Conservation (phyloP, 2,329 filamentous ascomycete species). For the Xenoacremonium recifei region DNA sequence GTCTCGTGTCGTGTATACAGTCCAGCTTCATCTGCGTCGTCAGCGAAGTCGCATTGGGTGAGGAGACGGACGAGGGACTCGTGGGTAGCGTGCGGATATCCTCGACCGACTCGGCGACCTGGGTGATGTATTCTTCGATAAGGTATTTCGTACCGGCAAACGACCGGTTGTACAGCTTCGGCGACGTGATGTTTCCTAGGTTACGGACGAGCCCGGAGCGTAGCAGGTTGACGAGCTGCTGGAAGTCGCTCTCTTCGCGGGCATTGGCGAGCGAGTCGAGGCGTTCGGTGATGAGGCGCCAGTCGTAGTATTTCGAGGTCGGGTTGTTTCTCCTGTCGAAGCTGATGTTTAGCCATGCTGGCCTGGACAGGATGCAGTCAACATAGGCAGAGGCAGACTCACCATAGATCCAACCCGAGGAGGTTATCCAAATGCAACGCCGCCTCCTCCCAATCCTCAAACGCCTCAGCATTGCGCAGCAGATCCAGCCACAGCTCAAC, state of each 20-base stretch:
- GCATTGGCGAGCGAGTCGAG: constrained; percentile 68
- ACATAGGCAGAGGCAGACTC: no score
- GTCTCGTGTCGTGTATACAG: constrained; percentile 80
- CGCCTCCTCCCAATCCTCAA: constrained; percentile 85
- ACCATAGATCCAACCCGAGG: constrained; percentile 80
- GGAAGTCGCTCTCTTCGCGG: constrained; percentile 68
- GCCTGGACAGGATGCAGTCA: background rate
- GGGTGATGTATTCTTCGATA: constrained; percentile 86
- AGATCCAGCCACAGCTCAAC: constrained; percentile 64
- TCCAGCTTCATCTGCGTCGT: constrained; percentile 80
- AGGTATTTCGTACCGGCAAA: constrained; percentile 87
- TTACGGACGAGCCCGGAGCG: constrained; percentile 80
- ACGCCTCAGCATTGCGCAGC: constrained; percentile 65
- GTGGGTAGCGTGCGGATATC: constrained; percentile 70
- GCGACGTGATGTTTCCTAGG: constrained; percentile 83
- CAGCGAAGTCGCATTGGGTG: constrained; percentile 42
- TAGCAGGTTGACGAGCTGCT: constrained; percentile 74
- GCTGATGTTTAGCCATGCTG: constrained; percentile 8
- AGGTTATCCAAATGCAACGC: constrained; percentile 80
- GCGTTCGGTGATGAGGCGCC: constrained; percentile 76
- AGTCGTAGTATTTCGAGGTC: constrained; percentile 80
- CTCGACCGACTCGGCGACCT: constrained; percentile 77
- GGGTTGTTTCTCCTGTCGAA: constrained; percentile 76
- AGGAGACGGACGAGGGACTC: constrained; percentile 35
- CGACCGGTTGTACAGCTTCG: constrained; percentile 78